These are phyloP conservation scores for Pythium dissotocum DNA, from an alignment of 352 stramenopile species.

Conservation along the genomic window DNA sequence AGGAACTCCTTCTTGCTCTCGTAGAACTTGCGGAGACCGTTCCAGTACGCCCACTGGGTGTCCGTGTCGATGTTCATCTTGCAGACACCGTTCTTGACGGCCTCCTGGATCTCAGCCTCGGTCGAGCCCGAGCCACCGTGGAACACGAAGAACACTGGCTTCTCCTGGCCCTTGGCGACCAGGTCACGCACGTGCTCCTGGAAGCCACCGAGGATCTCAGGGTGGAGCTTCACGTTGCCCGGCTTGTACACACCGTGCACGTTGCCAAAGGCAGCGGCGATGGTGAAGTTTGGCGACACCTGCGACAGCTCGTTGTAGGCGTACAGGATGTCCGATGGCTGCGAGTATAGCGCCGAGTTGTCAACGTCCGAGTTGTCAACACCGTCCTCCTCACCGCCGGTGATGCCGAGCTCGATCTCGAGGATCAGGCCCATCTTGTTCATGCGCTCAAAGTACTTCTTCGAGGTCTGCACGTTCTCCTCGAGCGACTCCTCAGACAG, in stretches of 20 bases:
- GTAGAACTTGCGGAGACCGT: slow-evolving; percentile 97
- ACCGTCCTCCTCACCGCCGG: slow-evolving; percentile 97
- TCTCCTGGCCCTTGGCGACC: slow-evolving; percentile 80
- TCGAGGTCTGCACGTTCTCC: slow-evolving; percentile 98
- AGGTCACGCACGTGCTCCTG: slow-evolving; percentile 89
- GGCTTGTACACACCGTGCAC: slow-evolving; percentile 99
- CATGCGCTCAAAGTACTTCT: slow-evolving; percentile 98
- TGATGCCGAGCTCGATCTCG: slow-evolving; percentile 98
- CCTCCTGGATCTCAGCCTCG: slow-evolving; percentile 95
- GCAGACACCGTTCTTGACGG: slow-evolving; percentile 96
- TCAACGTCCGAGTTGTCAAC: slow-evolving; percentile 97
- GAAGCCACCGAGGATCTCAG: slow-evolving; percentile 96
- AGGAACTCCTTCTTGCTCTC: slow-evolving; percentile 97
- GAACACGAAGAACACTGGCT: slow-evolving; percentile 99
- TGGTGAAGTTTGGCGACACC: slow-evolving; percentile 94
- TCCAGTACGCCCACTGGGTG: slow-evolving; percentile 99
- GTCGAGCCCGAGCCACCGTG: slow-evolving; percentile 97
- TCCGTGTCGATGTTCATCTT: slow-evolving; percentile 99
- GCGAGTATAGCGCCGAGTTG: slow-evolving; percentile 91
- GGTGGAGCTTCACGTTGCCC: slow-evolving; percentile 98
- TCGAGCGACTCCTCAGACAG: slow-evolving; percentile 97
- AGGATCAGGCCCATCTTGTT: slow-evolving; percentile 95
- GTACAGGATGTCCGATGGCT: slow-evolving; percentile 95
- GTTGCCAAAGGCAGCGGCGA: slow-evolving; percentile 96
- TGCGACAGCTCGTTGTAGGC: slow-evolving; percentile 94